Percentiles rank a stretch among this genome's conserved stretches.
Conservation (phyloP, 2,329 filamentous ascomycete genomes). For the Beauveria bassiana region DNA sequence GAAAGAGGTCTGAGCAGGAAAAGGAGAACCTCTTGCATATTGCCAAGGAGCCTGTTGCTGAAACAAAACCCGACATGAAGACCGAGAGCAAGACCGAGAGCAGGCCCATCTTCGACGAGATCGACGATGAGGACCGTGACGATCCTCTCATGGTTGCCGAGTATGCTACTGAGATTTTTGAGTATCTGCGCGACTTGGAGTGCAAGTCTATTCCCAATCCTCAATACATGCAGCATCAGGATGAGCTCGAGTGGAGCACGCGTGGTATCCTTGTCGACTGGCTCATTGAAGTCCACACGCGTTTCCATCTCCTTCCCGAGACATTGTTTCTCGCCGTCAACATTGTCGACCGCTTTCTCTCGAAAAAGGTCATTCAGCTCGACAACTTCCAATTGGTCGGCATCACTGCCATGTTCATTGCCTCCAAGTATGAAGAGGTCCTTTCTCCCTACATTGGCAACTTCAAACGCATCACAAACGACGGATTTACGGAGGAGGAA, state of each 20-base stretch:
- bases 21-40: slow-evolving; percentile 17
- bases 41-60: slow-evolving; percentile 19
- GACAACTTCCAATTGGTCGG: slow-evolving; percentile 94
- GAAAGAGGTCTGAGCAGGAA: slow-evolving; percentile 31
- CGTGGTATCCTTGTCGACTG: slow-evolving; percentile 95
- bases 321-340: slow-evolving; percentile 96
- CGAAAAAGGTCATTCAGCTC: slow-evolving; percentile 88
- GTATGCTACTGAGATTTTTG: slow-evolving; percentile 95
- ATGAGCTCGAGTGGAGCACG: slow-evolving; percentile 97
- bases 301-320: slow-evolving; percentile 91
- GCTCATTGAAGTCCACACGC: slow-evolving; percentile 96
- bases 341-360: slow-evolving; percentile 96
- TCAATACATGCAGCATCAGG: slow-evolving; percentile 90
- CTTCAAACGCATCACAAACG: slow-evolving; percentile 94
- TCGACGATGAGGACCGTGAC: slow-evolving; percentile 81
- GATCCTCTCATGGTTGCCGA: slow-evolving; percentile 98
- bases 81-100: slow-evolving; percentile 27
- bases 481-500: slow-evolving; percentile 90
- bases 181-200: slow-evolving; percentile 87
- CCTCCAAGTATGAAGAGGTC: slow-evolving; percentile 97
- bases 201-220: slow-evolving; percentile 73
- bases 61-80: slow-evolving; percentile 22
- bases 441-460: slow-evolving; percentile 94
- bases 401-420: slow-evolving; percentile 98
- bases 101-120: slow-evolving; percentile 40